A percentile compares a stretch with the other conserved stretches of the same genome.
phyloP scores from a whole-genome alignment of 1,139 yeast genomes.

The Zygosaccharomyces pseudobailii region DNA sequence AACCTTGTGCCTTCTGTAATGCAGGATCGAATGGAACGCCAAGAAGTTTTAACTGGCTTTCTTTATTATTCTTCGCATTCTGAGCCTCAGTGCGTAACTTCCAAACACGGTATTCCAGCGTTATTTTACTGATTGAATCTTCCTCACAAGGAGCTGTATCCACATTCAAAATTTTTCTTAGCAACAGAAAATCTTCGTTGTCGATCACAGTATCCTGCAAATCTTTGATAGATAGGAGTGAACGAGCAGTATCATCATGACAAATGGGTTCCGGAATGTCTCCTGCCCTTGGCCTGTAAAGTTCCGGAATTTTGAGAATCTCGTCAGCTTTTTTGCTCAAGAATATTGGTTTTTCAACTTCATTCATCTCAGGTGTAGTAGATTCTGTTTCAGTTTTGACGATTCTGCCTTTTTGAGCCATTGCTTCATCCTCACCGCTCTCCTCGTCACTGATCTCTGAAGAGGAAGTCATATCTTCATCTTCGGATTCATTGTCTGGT shows the following conservation, averaged over 20 bases:
- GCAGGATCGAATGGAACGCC: constrained; percentile 33
- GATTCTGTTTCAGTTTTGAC: constrained; percentile 24
- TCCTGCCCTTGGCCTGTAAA: constrained; percentile 24
- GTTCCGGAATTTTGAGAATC: constrained; percentile 15
- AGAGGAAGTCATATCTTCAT: constrained; percentile 28
- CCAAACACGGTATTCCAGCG: constrained; percentile 23
- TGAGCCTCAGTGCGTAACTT: constrained; percentile 21
- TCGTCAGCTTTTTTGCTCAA: constrained; percentile 15
- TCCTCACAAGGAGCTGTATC: constrained; percentile 1
- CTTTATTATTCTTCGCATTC: constrained; percentile 15
- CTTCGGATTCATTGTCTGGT: constrained; percentile 12
- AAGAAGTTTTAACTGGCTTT: constrained; percentile 21
- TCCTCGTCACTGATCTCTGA: constrained; percentile 35
- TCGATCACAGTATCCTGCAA: constrained; percentile 60
- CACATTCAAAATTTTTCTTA: constrained; percentile 42
- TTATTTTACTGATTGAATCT: constrained; percentile 6
- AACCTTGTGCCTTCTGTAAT: constrained; percentile 49
- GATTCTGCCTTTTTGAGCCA: constrained; percentile 18
- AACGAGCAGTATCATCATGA: constrained; percentile 18
- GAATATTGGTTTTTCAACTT: constrained; percentile 12
- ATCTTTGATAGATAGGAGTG: constrained; percentile 42
- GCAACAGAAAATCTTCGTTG: constrained; percentile 61
- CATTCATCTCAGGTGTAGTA: constrained; percentile 33
- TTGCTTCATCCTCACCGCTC: constrained; percentile 19
- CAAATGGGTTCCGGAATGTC: constrained; percentile 27